Conservation (phyloP, 2,329 filamentous ascomycete genomes). For the Xylariaceae sp. region DNA sequence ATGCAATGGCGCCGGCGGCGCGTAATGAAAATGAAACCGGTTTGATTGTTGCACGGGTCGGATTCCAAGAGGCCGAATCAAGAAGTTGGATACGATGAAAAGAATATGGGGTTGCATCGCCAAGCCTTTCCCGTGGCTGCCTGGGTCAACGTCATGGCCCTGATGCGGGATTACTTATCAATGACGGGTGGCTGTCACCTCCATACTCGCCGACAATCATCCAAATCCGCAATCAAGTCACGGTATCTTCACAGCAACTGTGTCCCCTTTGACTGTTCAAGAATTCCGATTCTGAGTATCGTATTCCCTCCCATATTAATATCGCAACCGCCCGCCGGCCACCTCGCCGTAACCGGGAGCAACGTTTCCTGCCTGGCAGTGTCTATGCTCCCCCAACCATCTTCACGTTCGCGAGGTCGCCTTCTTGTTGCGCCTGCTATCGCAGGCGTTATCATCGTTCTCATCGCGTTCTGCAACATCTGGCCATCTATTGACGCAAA, state of each 20-base stretch:
- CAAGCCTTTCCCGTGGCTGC: conserved; percentile 16
- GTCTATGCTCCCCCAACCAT: conserved; percentile 19
- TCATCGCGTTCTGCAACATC: conserved; percentile 21
- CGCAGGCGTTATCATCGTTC: conserved; percentile 10
- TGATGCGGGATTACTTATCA: not conserved
- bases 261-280: not conserved
- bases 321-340: conserved; percentile 5
- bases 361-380: not conserved
- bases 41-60: not conserved
- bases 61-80: conserved; percentile 5
- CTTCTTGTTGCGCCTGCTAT: conserved; percentile 19
- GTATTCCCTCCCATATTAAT: not conserved
- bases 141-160: not conserved
- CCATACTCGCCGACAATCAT: not conserved
- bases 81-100: conserved; percentile 13
- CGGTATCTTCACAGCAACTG: not conserved
- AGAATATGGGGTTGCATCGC: conserved; percentile 11
- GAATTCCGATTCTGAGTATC: not conserved
- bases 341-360: not conserved
- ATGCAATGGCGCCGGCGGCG: not conserved
- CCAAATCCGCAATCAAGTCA: not conserved
- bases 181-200: not conserved
- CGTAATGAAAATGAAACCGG: conserved; percentile 2
- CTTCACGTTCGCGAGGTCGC: conserved; percentile 11
- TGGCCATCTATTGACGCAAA: conserved; percentile 3